phyloP scores from a whole-genome alignment of 441 rosid species.

The Croton laevigatus region DNA sequence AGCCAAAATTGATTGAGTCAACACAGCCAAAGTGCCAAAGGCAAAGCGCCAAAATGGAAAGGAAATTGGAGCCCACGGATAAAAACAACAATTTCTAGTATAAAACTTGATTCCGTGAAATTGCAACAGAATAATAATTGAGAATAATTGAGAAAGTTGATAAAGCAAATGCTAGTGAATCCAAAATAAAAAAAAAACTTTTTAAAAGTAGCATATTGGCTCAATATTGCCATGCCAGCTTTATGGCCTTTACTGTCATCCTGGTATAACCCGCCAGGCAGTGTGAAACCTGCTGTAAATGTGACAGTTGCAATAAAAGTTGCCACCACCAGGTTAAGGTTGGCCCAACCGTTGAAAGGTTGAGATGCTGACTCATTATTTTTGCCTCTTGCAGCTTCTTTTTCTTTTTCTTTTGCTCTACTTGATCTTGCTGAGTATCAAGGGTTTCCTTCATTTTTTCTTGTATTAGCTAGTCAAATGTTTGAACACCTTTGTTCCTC shows the following conservation, averaged over 20 bases:
- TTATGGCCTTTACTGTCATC: not conserved
- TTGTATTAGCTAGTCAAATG: not conserved
- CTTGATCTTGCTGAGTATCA: too few relatives aligned
- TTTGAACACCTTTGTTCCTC: too few relatives aligned
- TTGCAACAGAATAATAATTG: slow-evolving; percentile 26
- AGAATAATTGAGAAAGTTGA: slow-evolving; percentile 19
- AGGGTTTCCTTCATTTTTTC: too few relatives aligned
- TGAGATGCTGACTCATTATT: not conserved
- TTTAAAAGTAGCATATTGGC: not conserved
- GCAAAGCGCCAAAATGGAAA: too few relatives aligned
- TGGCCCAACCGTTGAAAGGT: not conserved
- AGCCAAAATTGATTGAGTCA: too few relatives aligned
- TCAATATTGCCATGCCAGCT: not conserved
- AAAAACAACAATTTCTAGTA: too few relatives aligned
- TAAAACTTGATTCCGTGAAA: too few relatives aligned
- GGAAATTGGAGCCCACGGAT: too few relatives aligned
- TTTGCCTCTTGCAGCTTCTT: not conserved
- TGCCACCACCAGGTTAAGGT: not conserved
- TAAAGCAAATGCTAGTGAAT: not conserved
- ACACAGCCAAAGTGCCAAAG: too few relatives aligned
- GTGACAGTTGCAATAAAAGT: slow-evolving; percentile 1
- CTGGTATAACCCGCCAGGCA: not conserved
- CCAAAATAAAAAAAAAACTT: not conserved
- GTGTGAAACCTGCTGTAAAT: not conserved
- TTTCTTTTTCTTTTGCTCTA: not conserved